phyloP scores from a whole-genome alignment of 1,139 yeast genomes.

The Cylindricascospora bacillispora region DNA sequence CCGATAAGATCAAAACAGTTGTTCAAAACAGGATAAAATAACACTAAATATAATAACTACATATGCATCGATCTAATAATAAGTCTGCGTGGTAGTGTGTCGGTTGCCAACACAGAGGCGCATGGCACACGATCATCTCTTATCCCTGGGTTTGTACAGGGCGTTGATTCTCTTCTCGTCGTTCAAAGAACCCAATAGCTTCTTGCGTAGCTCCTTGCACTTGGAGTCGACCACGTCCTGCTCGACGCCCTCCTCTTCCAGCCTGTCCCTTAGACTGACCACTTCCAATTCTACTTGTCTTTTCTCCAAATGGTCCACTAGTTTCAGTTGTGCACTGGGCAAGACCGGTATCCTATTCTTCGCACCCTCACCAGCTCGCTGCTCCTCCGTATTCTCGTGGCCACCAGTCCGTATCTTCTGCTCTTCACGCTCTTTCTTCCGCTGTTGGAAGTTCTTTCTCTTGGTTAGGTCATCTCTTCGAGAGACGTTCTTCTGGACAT shows the following conservation, averaged over 20 bases:
- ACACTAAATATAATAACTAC: too few species aligned
- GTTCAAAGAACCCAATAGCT: constrained; percentile 3
- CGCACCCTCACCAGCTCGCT: constrained; percentile 1
- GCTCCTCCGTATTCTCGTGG: neutral
- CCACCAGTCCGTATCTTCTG: too few species aligned
- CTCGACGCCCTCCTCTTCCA: constrained; percentile 11
- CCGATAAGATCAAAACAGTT: too few species aligned
- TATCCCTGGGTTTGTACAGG: constrained; percentile 5
- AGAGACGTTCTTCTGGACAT: constrained; percentile 15
- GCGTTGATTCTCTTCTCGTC: constrained; percentile 3
- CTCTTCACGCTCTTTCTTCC: neutral
- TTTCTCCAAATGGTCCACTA: constrained; percentile 6
- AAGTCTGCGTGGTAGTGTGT: too few species aligned
- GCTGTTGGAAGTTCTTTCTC: neutral
- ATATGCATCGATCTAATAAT: too few species aligned
- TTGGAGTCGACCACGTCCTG: constrained; percentile 7
- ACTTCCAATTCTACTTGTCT: constrained; percentile 16
- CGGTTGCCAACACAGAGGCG: too few species aligned
- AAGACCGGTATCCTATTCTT: neutral
- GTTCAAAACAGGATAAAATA: too few species aligned
- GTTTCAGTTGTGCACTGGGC: constrained; percentile 3
- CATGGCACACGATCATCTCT: too few species aligned
- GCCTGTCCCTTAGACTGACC: constrained; percentile 13
- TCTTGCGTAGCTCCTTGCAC: constrained; percentile 10
- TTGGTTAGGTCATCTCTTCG: neutral